Percentiles rank a stretch among this genome's conserved stretches.
Conservation (phyloP, 768 basidiomycete species). For the Xerocomus spinulosus region DNA sequence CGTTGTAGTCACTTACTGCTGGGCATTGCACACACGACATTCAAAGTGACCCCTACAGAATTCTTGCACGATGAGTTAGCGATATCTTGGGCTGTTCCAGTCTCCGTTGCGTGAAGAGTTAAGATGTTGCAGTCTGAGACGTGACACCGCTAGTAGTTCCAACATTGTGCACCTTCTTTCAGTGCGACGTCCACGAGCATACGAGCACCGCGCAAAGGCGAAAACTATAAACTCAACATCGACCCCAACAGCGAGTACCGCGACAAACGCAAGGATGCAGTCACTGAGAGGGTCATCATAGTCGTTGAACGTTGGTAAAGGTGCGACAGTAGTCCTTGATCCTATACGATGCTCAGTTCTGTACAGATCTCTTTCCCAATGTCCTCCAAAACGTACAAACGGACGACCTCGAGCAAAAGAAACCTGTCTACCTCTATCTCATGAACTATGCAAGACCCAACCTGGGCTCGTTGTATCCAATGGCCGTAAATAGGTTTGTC, state of each 20-base stretch:
- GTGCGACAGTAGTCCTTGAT: constrained; percentile 36
- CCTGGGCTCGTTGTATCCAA: constrained; percentile 97
- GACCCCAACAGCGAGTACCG: constrained; percentile 97
- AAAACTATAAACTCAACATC: constrained; percentile 95
- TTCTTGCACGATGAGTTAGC: constrained; percentile 71
- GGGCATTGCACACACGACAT: constrained; percentile 37
- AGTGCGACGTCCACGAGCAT: constrained; percentile 40
- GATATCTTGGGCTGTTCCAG: constrained; percentile 79
- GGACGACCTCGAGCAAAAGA: constrained; percentile 99
- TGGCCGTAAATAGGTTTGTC: constrained; percentile 98
- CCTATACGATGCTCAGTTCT: constrained; percentile 5
- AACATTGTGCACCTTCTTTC: too few species aligned
- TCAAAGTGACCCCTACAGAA: constrained; percentile 58
- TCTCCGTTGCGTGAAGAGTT: constrained; percentile 88
- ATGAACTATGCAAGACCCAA: constrained; percentile 99
- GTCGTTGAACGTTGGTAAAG: constrained; percentile 99
- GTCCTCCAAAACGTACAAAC: constrained; percentile 99
- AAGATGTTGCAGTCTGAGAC: constrained; percentile 44
- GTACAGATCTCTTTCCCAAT: constrained; percentile 85
- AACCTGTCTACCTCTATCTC: constrained; percentile 95
- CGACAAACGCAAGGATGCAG: constrained; percentile 96
- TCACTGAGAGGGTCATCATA: constrained; percentile 93
- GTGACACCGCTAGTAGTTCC: too few species aligned
- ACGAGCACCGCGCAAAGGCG: constrained; percentile 70
- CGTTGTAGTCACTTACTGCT: constrained; percentile 25